A percentile compares a stretch with the other conserved stretches of the same genome.
Conservation (phyloP, 139 green algal genomes). For the Eudorina sp. region DNA sequence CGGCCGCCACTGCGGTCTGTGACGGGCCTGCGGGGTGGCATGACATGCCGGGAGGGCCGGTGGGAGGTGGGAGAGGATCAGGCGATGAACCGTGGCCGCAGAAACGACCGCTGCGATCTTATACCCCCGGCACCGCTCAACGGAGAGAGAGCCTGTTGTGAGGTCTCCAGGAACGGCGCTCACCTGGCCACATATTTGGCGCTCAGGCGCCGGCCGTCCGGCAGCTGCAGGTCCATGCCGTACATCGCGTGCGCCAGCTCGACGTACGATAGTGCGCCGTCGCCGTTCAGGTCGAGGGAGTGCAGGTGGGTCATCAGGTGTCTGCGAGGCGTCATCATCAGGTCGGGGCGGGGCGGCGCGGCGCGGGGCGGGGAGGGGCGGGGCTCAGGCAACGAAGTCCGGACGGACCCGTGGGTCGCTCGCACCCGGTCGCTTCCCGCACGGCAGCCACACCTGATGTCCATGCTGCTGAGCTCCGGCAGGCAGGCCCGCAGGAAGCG, state of each 20-base stretch:
- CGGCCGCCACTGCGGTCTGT: neutral
- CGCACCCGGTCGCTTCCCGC: no score
- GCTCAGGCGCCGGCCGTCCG: neutral
- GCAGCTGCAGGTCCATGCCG: conserved; percentile 42
- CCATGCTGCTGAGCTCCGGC: conserved; percentile 27
- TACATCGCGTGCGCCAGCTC: conserved; percentile 54
- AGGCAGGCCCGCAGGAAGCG: conserved; percentile 49
- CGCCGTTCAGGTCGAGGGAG: conserved; percentile 54
- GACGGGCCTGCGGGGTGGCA: neutral
- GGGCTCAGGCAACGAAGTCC: no score
- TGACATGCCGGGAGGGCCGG: no score
- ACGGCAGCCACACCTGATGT: conserved; percentile 44
- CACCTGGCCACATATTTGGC: conserved; percentile 11
- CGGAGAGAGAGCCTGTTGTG: no score
- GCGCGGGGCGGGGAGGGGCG: no score
- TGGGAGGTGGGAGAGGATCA: no score
- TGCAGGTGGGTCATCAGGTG: conserved; percentile 50
- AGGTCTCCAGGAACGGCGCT: no score
- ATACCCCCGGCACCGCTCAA: no score
- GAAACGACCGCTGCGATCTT: neutral
- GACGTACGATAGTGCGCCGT: conserved; percentile 40
- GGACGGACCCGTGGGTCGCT: no score
- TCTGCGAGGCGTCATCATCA: no score
- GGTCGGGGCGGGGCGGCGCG: no score
- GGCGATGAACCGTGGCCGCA: no score